Percentiles rank a stretch among this genome's conserved stretches.
Conservation (phyloP, 176 grass and related monocot genomes). For the Aegilops umbellulata region DNA sequence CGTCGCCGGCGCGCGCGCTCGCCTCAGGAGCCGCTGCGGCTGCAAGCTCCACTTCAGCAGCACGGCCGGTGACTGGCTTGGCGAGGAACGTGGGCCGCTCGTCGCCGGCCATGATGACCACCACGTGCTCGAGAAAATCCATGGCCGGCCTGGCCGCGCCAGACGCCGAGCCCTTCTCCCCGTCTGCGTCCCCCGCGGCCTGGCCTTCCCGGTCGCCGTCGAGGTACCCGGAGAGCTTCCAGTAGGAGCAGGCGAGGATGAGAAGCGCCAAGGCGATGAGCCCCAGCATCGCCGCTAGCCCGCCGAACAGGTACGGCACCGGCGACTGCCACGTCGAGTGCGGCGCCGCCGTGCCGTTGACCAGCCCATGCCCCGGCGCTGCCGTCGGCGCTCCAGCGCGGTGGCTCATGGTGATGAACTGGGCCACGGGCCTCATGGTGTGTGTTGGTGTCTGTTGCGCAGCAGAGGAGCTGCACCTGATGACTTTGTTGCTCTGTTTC, state of each 20-base stretch:
- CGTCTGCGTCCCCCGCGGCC: background rate
- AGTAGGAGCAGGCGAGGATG: slow-evolving; percentile 94
- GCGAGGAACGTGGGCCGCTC: slow-evolving; percentile 63
- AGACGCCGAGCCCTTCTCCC: slow-evolving; percentile 24
- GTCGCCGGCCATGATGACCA: slow-evolving; percentile 76
- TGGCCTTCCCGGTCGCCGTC: slow-evolving; percentile 29
- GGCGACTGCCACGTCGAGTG: slow-evolving; percentile 88
- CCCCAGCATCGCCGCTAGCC: slow-evolving; percentile 81
- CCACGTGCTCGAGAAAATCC: background rate
- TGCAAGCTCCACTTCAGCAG: slow-evolving; percentile 29
- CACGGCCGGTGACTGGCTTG: slow-evolving; percentile 33
- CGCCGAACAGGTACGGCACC: slow-evolving; percentile 81
- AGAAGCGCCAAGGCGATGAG: slow-evolving; percentile 83
- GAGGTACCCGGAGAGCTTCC: slow-evolving; percentile 80
- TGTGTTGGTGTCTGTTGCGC: background rate
- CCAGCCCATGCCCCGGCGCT: slow-evolving; percentile 14
- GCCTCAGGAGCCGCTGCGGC: background rate
- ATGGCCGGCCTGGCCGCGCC: background rate
- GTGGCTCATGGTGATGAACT: slow-evolving; percentile 28
- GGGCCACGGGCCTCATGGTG: slow-evolving; percentile 58
- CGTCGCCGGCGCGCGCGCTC: background rate
- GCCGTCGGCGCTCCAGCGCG: slow-evolving; percentile 6
- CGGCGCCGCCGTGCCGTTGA: slow-evolving; percentile 27
- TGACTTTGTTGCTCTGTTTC: background rate
- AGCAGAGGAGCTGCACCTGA: background rate